Percentiles rank a stretch among this genome's conserved stretches.
Conservation (phyloP, 148 eudicot genomes). For the Simmondsia chinensis region DNA sequence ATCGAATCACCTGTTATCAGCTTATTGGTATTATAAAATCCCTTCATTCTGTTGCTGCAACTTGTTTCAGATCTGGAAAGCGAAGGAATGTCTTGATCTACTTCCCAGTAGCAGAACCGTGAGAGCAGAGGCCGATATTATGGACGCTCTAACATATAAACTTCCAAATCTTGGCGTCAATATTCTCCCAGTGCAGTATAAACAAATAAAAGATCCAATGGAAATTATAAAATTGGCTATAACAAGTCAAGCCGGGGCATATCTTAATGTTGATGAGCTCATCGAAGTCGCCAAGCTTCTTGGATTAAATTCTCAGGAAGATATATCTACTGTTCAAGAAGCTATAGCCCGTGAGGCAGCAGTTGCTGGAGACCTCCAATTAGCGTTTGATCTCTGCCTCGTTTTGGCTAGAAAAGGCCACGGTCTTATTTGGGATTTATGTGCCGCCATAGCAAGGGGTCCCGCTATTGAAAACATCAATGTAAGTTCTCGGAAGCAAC, state of each 20-base stretch:
- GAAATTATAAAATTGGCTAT: constrained; percentile 80
- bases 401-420: constrained; percentile 82
- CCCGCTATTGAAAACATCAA: constrained; percentile 81
- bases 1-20: neutral
- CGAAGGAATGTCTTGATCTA: constrained; percentile 88
- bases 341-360: constrained; percentile 99
- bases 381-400: constrained; percentile 86
- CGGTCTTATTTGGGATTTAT: constrained; percentile 88
- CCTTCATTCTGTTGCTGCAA: constrained; percentile 7
- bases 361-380: constrained; percentile 87
- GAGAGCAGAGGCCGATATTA: constrained; percentile 74
- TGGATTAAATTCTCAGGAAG: constrained; percentile 83
- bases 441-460: constrained; percentile 95
- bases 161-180: constrained; percentile 89
- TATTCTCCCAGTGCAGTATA: constrained; percentile 82
- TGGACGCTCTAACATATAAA: constrained; percentile 79
- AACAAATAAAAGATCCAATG: constrained; percentile 97
- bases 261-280: constrained; percentile 84
- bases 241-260: constrained; percentile 84
- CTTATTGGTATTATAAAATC: constrained; percentile 1
- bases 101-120: constrained; percentile 73
- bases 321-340: constrained; percentile 78
- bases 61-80: constrained; percentile 86
- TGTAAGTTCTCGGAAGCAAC: constrained; percentile 64
- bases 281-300: constrained; percentile 90